Evolutionary conservation across 768 basidiomycete genomes (phyloP), one percentile per base, ranked within the genome.

Genomic region (Sutorius australiensis): DNA sequence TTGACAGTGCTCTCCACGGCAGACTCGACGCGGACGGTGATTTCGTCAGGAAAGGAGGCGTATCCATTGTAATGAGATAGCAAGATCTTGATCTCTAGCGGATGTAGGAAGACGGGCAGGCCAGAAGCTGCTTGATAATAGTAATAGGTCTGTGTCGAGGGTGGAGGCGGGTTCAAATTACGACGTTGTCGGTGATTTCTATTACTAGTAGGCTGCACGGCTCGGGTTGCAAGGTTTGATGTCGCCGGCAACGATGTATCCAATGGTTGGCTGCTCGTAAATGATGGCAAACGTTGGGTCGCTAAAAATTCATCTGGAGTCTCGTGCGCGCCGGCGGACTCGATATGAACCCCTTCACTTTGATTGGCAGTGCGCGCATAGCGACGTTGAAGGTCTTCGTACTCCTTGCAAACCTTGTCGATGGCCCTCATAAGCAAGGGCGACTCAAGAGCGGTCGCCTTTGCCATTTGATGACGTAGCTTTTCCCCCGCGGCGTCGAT

Each of bases 51-150:
- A 72, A 98, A 93, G 1, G 85, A 79, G 1, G 86, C 72, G 62
- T 98, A 98, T 56, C 77, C 78, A 63, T 78, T 78, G 70, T 85
- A 98, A 66, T 95, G 87, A 12, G 91, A 80, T 39, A 94, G 76
- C 24, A 99, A 78, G 55, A 97, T 92, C 71, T 86, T 88, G 71
- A 97, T 98, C 67, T 99, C 95, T 30, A 99, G 80, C 3, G 95
- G 95, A 63, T 97, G 93, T 11, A 99, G 82, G 76, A 90, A 99
- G 60, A 97, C 79, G 10, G 92, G 89, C 51, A 89, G 77, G 12
- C 97, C 97, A 2, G 91, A 89, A 0, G 92, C 84, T 16, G 93
- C 89, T 68, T 98, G 97, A 68, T 98, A 99, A 71, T 89, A 99
- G 67, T 89, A 94, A 72, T 95, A 99, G 9, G 92, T 87, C 10